Base-by-base conservation (phyloP, 2,329 filamentous ascomycete species). In the Chaetomiaceae sp. region DNA sequence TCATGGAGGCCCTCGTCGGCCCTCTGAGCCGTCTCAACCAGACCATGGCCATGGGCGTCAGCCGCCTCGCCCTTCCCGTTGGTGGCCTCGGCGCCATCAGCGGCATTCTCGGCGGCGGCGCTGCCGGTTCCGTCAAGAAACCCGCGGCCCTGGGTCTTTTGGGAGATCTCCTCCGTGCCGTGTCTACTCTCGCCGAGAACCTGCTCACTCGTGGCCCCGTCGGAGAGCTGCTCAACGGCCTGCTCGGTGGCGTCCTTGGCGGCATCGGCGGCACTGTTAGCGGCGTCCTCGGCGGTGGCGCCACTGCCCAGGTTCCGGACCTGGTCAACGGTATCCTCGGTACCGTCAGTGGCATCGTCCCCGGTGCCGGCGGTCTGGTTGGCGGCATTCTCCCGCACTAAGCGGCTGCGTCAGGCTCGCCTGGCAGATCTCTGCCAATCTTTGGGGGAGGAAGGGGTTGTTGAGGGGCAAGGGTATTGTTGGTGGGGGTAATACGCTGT, bases 11-110 rank as follows among this genome's bases (percentile, higher is more conserved):
- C 9, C 38, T 60, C 16, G 35, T 44, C 35, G 41, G 9, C 8
- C 57, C 57, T 34, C 42, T 60, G 41, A 33, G 42, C 16, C 20
- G 31, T 16, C 38, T 59, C 45, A 35, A 53, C 23, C 27, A 44
- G n/a, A 50, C 50, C 12, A 46, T 59, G 14, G 39, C 34, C 31
- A 33, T 21, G 10, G 48, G 50, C 30, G 50, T 53, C 27, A 37
- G 38, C 46, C 48, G 43, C 38, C 39, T 50, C 25, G 27, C 34
- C 16, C n/a, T 55, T 21, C 48, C 45, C 31, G 19, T 48, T 5
- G 49, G 43, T 27, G 25, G 25, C 25, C 25, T 27, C 10, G 25
- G 25, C 10, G 25, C 25, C 25, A 6, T 27, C 6, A 27, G 6
- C 23, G 48, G 43, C 31, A 14, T 50, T 38, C 25, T 46, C 43